Evolutionary conservation across 768 basidiomycete species (phyloP), one percentile per base, ranked within the genome.

Genomic region (Russula sp.): DNA sequence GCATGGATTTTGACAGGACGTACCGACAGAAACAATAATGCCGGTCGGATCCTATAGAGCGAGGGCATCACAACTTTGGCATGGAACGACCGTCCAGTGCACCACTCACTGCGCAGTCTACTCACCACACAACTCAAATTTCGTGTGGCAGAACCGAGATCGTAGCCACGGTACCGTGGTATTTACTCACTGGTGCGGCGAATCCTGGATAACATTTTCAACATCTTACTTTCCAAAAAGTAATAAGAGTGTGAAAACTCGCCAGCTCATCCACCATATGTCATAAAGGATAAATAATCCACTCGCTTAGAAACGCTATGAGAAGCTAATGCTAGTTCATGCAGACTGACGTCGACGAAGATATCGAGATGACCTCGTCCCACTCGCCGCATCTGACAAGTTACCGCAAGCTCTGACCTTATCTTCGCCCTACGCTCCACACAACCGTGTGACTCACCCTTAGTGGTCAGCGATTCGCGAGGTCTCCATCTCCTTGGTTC

Each of bases 341-440:
- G 48, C 55, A 32, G 55, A 56, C 43, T 34, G 6, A 16, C 61
- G 56, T 58, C 49, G 42, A 20, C 61, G 61, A 5, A 62, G 61
- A 18, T 25, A 41, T 43, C 60, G 42, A 4, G 50, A 38, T 13
- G 56, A 38, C 25, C 43, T 62, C 16, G 16, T 41, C 56, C 52
- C 60, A 25, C 43, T 56, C 9, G 49, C 29, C 41, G 8, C 35
- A 20, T 57, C 56, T 61, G 16, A 45, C 10, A 45, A 22, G 3
- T 54, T 11, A 22, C 4, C n/a, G 10, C 51, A 49, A 57, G 49
- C 36, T 22, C 34, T 32, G 48, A 50, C 50, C 29, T 47, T 25
- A 16, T 11, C 32, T 45, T 20, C 13, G 2, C 39, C 7, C 18
- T 20, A 29, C 7, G 42, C 6, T 34, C 7, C 39, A 49, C 34